Evolutionary conservation across 148 eudicot species (phyloP).

Genomic region (Arctostaphylos glauca): DNA sequence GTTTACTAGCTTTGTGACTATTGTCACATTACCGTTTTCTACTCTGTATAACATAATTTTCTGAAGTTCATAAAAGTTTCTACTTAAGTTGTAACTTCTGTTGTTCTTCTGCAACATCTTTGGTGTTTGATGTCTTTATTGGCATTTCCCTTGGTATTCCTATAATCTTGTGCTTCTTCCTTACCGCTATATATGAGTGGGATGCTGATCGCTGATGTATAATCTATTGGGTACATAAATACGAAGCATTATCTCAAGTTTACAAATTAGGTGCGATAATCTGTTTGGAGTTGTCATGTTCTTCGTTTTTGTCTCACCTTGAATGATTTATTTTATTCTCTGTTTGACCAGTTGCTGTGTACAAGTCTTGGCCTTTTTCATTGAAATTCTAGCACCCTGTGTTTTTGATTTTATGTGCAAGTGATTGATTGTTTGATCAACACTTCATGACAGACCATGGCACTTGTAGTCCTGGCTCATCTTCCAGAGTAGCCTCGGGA

Average conservation of each 20-base stretch:
- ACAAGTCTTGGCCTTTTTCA: background rate
- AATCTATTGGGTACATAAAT: background rate
- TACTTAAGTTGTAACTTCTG: background rate
- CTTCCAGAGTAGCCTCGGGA: conserved; percentile 40
- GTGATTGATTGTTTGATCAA: conserved; percentile 17
- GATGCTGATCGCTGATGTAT: background rate
- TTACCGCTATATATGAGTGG: background rate
- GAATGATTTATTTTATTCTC: background rate
- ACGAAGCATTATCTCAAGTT: background rate
- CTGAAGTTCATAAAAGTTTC: background rate
- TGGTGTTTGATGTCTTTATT: background rate
- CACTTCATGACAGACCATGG: conserved; percentile 39
- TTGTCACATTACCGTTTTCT: background rate
- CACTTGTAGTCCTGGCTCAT: conserved; percentile 53
- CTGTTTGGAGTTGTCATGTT: background rate
- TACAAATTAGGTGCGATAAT: background rate
- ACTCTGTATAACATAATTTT: background rate
- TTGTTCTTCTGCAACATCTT: background rate
- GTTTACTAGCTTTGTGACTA: background rate
- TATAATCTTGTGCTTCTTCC: background rate
- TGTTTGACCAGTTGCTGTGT: background rate
- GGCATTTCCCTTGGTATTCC: background rate
- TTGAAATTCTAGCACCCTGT: too few species aligned
- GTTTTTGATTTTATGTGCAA: background rate
- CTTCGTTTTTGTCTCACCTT: background rate